A percentile compares a stretch with the other conserved stretches of the same genome.
Evolutionary conservation across 2,329 filamentous ascomycete species (phyloP).

Genomic region (Pseudogymnoascus sp.): DNA sequence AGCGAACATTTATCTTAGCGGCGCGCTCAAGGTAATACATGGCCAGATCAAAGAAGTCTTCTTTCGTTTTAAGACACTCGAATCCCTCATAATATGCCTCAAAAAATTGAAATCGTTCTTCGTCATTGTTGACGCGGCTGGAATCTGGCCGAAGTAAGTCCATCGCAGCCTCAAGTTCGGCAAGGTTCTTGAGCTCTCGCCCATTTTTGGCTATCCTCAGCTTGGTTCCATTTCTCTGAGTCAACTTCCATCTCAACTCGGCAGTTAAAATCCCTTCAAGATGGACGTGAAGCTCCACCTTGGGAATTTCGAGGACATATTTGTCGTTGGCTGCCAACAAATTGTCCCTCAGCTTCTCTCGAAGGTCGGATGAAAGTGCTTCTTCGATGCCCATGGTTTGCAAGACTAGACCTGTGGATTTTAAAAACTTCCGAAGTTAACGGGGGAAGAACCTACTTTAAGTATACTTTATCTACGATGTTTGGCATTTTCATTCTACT

Average conservation of each 20-base stretch:
- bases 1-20: conserved; percentile 51
- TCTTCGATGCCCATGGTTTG: not conserved
- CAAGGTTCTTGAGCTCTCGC: not conserved
- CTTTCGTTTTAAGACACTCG: conserved; percentile 50
- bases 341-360: not conserved
- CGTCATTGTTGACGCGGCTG: conserved; percentile 7
- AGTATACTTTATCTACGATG: not conserved
- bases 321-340: conserved; percentile 21
- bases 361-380: not conserved
- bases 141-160: conserved; percentile 53
- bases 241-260: conserved; percentile 57
- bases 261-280: conserved; percentile 67
- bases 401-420: not conserved
- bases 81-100: conserved; percentile 70
- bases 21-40: conserved; percentile 61
- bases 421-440: not conserved
- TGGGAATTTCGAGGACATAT: conserved; percentile 57
- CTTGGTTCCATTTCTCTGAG: conserved; percentile 52
- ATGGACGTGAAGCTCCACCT: conserved; percentile 74
- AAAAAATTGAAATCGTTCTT: conserved; percentile 43
- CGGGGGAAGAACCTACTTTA: not conserved
- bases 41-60: conserved; percentile 64
- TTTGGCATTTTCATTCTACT: not conserved
- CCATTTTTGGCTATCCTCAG: conserved; percentile 35
- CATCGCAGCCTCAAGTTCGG: not conserved